phyloP scores from a whole-genome alignment of 495 filamentous ascomycete genomes.

The Xylaria venustula region DNA sequence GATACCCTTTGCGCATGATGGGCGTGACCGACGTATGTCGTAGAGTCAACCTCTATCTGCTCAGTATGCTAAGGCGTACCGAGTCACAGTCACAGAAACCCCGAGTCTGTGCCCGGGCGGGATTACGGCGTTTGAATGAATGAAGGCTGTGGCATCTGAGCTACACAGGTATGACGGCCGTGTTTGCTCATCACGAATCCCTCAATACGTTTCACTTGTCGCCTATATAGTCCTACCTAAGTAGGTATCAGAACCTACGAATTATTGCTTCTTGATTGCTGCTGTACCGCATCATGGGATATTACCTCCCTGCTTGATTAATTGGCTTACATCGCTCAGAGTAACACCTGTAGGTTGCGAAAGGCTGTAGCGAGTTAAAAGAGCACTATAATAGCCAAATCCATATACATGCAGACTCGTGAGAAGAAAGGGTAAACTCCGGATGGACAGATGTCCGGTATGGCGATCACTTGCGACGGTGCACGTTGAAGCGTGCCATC shows the following conservation, averaged over 20 bases:
- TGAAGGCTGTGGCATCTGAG: neutral
- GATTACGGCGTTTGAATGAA: neutral
- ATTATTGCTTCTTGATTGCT: neutral
- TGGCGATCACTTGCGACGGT: neutral
- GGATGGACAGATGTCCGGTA: neutral
- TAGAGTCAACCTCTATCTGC: neutral
- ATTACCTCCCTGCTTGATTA: no score
- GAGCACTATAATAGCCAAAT: no score
- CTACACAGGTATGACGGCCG: neutral
- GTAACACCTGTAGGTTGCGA: no score
- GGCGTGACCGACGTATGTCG: no score
- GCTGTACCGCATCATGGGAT: neutral
- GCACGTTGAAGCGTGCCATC: conserved; percentile 5
- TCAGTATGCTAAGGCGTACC: no score
- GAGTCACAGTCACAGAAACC: neutral
- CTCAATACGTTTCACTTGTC: conserved; percentile 3
- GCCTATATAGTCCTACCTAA: neutral
- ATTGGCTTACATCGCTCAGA: no score
- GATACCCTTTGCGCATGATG: neutral
- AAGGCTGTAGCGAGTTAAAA: no score
- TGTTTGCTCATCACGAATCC: conserved; percentile 6
- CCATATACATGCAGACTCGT: no score
- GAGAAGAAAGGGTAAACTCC: neutral
- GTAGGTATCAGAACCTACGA: neutral
- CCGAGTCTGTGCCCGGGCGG: neutral